phyloP scores from a whole-genome alignment of 2,329 filamentous ascomycete species.

The Colletotrichum somersetense region DNA sequence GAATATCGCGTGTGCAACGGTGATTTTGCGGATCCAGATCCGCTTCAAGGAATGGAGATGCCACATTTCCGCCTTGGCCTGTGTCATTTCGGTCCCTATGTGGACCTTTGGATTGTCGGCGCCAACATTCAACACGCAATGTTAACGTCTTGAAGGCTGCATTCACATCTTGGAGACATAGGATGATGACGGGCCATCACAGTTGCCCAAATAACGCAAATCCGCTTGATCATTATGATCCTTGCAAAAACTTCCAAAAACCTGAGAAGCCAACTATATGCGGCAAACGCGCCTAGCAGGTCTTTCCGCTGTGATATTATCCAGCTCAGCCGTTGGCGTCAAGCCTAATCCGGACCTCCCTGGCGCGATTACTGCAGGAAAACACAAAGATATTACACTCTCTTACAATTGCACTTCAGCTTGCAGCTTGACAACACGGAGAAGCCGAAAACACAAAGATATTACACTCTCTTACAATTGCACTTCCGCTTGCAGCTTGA shows the following conservation, averaged over 20 bases:
- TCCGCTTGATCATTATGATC: not conserved
- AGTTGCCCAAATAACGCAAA: not conserved
- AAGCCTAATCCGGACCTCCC: not conserved
- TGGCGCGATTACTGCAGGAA: not conserved
- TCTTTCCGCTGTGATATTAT: not conserved
- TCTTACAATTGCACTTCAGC: not conserved
- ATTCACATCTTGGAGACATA: not conserved
- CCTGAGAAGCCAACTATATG: not conserved
- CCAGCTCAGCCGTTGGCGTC: not conserved
- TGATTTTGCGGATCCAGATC: conserved; percentile 7
- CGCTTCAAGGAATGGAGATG: not conserved
- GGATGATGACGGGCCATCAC: not conserved
- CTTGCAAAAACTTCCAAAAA: not conserved
- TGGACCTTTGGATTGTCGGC: not conserved
- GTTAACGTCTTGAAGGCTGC: not conserved
- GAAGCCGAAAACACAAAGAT: not conserved
- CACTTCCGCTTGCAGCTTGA: not conserved
- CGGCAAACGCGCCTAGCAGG: not conserved
- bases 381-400: not conserved
- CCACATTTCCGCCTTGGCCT: conserved; percentile 17
- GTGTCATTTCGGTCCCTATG: conserved; percentile 32
- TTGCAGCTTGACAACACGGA: not conserved
- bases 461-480: not conserved
- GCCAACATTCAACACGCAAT: not conserved
- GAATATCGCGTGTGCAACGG: not conserved